Percentiles rank a stretch among this genome's conserved stretches.
phyloP scores from a whole-genome alignment of 805 yeast genomes.

The Nakazawaea ishiwadae region DNA sequence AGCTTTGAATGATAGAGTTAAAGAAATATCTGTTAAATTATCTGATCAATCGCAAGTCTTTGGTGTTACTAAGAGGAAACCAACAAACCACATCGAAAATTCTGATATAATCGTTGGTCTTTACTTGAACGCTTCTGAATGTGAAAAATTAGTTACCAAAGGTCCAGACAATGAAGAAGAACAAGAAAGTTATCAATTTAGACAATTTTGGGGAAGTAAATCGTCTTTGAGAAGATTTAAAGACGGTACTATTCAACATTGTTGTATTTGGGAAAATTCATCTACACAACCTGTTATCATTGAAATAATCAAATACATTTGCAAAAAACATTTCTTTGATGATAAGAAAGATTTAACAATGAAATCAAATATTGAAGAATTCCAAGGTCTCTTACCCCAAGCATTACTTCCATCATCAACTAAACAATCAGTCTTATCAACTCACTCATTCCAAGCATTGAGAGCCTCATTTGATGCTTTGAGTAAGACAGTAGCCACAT shows the following conservation, averaged over 20 bases:
- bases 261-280: conserved; percentile 77
- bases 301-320: conserved; percentile 58
- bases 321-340: conserved; percentile 56
- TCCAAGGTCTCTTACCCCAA: conserved; percentile 50
- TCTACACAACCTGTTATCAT: conserved; percentile 58
- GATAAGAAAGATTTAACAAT: conserved; percentile 30
- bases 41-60: conserved; percentile 25
- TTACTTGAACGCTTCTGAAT: conserved; percentile 61
- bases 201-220: conserved; percentile 84
- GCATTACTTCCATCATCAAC: conserved; percentile 57
- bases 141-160: conserved; percentile 78
- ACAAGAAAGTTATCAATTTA: conserved; percentile 59
- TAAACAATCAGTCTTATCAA: conserved; percentile 42
- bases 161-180: conserved; percentile 71
- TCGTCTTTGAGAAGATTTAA: conserved; percentile 87
- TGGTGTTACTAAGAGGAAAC: conserved; percentile 50
- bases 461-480: conserved; percentile 49
- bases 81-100: conserved; percentile 26
- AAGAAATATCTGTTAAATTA: conserved; percentile 29
- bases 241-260: conserved; percentile 86
- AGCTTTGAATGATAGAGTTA: conserved; percentile 51
- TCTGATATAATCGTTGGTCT: conserved; percentile 52
- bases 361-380: conserved; percentile 33
- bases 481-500: conserved; percentile 38
- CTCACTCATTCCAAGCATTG: conserved; percentile 33